Conservation (phyloP, 2,329 filamentous ascomycete genomes). For the Neofusicoccum ribis region DNA sequence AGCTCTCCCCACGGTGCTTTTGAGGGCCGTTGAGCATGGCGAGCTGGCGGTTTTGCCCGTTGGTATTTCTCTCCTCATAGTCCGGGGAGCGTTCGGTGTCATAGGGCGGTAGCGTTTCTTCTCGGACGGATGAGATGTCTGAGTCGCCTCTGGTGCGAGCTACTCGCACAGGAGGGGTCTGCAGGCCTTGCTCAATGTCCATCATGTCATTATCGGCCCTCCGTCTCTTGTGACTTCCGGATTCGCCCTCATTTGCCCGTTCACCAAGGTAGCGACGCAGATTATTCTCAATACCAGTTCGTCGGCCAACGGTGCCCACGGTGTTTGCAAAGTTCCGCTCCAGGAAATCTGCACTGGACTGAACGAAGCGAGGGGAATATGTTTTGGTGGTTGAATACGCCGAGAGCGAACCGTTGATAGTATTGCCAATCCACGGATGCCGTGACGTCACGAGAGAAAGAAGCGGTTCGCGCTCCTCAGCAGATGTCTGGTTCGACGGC, state of each 20-base stretch:
- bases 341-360: constrained; percentile 85
- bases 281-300: constrained; percentile 84
- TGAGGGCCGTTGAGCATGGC: constrained; percentile 23
- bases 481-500: constrained; percentile 38
- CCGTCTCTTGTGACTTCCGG: constrained; percentile 41
- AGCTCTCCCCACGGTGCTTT: constrained; percentile 26
- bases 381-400: constrained; percentile 87
- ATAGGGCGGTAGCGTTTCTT: constrained; percentile 78
- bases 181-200: constrained; percentile 50
- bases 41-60: constrained; percentile 21
- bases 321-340: constrained; percentile 88
- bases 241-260: constrained; percentile 52
- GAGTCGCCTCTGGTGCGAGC: constrained; percentile 11
- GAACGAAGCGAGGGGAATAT: constrained; percentile 82
- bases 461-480: constrained; percentile 71
- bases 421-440: constrained; percentile 81
- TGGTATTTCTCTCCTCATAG: constrained; percentile 62
- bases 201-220: constrained; percentile 45
- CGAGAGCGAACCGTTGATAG: constrained; percentile 80
- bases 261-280: constrained; percentile 78
- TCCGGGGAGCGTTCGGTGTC: constrained; percentile 74
- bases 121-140: constrained; percentile 1
- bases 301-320: constrained; percentile 77
- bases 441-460: constrained; percentile 84
- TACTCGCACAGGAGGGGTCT: constrained; percentile 11